Base-by-base conservation (phyloP, 2,329 filamentous ascomycete species). In the Cadophora sp. region DNA sequence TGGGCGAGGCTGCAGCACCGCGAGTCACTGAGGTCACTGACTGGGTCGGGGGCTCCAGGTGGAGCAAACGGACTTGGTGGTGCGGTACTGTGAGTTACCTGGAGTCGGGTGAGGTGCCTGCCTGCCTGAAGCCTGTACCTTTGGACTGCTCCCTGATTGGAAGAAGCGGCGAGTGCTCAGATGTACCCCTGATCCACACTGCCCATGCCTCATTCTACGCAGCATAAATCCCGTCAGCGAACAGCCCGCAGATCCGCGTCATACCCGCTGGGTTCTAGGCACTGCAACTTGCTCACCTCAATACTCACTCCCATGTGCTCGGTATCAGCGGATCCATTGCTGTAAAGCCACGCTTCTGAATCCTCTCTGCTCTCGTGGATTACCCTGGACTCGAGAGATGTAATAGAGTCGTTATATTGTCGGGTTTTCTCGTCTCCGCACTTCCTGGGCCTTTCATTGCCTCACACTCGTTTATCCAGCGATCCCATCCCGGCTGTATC, bases 401-500 rank as follows among this genome's bases (percentile, higher is more conserved):
- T 74, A 68, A 73, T 62, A 67, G 20, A 47, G 18, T 59, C 55
- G 48, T 18, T 43, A 45, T 62, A 65, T 63, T 30, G 60, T 53
- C 68, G 64, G 53, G 69, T 68, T 65, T 43, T 48, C 67, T 65
- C 65, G 62, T 66, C 66, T 67, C 60, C 60, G 41, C 62, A 62
- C 20, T 62, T 65, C 39, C 43, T 61, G 56, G 64, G 66, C 63
- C 58, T 67, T 65, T 67, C 47, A 62, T 69, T 69, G 63, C 58
- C 60, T 61, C 64, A 71, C 69, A 66, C 67, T 75, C 68, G 67
- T 74, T 75, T 67, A 64, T 48, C 70, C 67, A 67, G 59, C 67
- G 60, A 69, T 67, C 69, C 14, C 53, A 62, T 68, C 71, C 68
- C 62, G 66, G 70, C 70, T 72, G 62, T 65, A 70, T 69, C 67